Base-by-base conservation (phyloP, 768 basidiomycete species). In the Kwoniella mangroviensis region DNA sequence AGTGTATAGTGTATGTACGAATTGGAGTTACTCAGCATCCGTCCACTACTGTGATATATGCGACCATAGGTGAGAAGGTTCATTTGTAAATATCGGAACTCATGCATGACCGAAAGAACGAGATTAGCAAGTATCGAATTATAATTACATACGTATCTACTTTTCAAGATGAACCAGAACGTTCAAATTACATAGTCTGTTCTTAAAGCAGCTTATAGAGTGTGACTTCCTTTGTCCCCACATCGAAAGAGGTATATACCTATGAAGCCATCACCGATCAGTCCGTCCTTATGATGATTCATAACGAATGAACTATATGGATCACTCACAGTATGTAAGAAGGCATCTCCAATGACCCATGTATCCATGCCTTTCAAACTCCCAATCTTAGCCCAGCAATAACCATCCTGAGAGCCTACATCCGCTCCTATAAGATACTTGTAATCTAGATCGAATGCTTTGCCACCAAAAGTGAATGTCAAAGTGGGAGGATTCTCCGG, bases 141-240 rank as follows among this genome's bases (percentile, higher is more conserved):
- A 17, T 49, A 49, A 15, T 17, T 49, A 49, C 11, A 49, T 49
- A 49, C 45, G 15, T 49, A 15, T 49, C 45, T 49, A 17, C 19
- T 49, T 6, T 49, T 49, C 45, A 19, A 49, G 45, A 19, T 19
- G 45, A 19, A 34, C 34, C 34, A 19, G 45, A 49, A 49, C 19
- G 10, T 49, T 6, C 34, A 34, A 7, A 34, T 34, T 17, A 49
- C 45, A 49, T 13, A 49, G 45, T 19, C 45, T 49, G 6, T 49
- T 13, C 45, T 34, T 57, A 24, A 26, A 57, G 24, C 56, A 66
- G n/a, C 22, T 58, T 66, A 22, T 66, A 66, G 13, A 66, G 54
- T 12, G 65, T 66, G n/a, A 66, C 65, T 59, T 66, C 65, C 56
- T 56, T 66, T 7, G 55, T 66, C n/a, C 55, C 65, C 21, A 66